Base-by-base conservation (phyloP, 1,284 basidiomycete species). In the Ganoderma boninense region DNA sequence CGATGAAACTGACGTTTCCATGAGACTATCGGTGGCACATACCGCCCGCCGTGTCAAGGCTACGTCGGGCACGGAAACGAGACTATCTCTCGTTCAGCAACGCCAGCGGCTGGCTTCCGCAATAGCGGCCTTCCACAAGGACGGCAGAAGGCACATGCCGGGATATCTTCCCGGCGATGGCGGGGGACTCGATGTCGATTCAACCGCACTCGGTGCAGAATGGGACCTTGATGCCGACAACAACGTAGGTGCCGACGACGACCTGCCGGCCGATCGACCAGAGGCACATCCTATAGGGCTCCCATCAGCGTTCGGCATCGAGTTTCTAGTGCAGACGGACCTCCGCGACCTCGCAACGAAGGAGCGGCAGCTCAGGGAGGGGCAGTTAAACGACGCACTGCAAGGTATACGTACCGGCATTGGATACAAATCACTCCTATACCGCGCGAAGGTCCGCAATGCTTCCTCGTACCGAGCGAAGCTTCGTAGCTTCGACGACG, bases 301-400 rank as follows among this genome's bases (percentile, higher is more conserved):
- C 2, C 66, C 61, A 18, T 64, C 66, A 10, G 57, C 66, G 10
- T 44, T 68, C 13, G 52, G 66, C 4, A n/a, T 35, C 11, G 16
- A 1, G 23, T n/a, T 35, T 29, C 26, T 29, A 29, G 26, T 29
- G 26, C 26, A 29, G 26, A 29, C 26, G 26, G 26, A 29, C 26
- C 26, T 29, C 26, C 26, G 26, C 26, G 26, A 29, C 26, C 26
- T 29, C 26, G 26, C 26, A 29, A 29, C 26, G 26, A 29, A 66
- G 38, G 65, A 66, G 23, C n/a, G n/a, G 20, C 1, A 26, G 35
- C 65, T 66, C 38, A 49, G 49, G 8, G 40, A 18, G 13, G 64
- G 52, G 4, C 44, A 54, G n/a, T 7, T 65, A 20, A 62, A 66
- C n/a, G 65, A 61, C 26, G 26, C 26, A 29, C 26, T 29, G 26